phyloP scores from a whole-genome alignment of 2,329 filamentous ascomycete genomes.

The Talaromyces marneffei region DNA sequence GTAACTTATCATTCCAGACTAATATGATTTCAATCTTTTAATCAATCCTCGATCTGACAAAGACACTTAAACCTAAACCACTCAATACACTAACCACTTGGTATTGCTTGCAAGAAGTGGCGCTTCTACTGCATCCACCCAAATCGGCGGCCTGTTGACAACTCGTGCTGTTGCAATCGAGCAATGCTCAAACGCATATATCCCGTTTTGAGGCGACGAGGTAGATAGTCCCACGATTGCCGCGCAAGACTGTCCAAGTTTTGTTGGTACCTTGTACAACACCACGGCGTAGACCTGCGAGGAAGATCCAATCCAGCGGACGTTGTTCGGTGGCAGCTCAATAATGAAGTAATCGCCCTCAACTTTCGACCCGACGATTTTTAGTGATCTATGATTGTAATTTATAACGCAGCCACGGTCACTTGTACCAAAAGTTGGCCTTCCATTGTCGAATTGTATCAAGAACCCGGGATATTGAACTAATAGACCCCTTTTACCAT shows the following conservation, averaged over 20 bases:
- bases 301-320: constrained; percentile 9
- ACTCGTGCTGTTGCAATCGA: constrained; percentile 1
- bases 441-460: neutral
- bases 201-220: neutral
- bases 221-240: neutral
- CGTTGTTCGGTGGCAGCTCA: constrained; percentile 11
- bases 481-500: neutral
- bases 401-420: constrained; percentile 13
- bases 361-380: neutral
- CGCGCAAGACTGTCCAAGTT: neutral
- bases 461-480: constrained; percentile 6
- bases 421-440: constrained; percentile 3
- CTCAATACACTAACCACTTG: constrained; percentile 2
- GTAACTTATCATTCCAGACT: too few species aligned
- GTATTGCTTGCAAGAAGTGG: constrained; percentile 6
- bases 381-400: neutral
- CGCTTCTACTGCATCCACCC: neutral
- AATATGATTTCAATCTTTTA: too few species aligned
- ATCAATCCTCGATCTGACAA: too few species aligned
- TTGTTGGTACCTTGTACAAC: constrained; percentile 5
- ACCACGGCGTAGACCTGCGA: constrained; percentile 13
- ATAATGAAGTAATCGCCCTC: constrained; percentile 14
- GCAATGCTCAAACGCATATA: constrained; percentile 3
- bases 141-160: neutral
- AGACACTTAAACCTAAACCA: neutral